Conservation (phyloP, 805 yeast species). For the Candida ficus region DNA sequence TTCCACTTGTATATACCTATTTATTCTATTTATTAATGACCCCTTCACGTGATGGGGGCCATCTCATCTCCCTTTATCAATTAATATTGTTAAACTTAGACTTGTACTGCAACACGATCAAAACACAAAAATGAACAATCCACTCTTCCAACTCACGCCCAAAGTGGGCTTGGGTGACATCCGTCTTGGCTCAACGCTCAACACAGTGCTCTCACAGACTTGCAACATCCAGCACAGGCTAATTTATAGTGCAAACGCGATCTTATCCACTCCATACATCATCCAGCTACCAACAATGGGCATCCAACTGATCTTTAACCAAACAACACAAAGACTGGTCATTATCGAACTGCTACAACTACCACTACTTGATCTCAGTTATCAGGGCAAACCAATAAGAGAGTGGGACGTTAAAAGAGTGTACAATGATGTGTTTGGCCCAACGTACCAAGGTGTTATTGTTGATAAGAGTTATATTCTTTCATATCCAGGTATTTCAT, state of each 20-base stretch:
- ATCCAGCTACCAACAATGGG: slow-evolving; percentile 1
- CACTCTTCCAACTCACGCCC: slow-evolving; percentile 1
- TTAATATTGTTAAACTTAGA: background rate
- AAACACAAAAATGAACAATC: background rate
- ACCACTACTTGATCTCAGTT: slow-evolving; percentile 7
- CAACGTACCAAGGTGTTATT: slow-evolving; percentile 51
- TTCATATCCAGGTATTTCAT: slow-evolving; percentile 53
- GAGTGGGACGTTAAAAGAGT: slow-evolving; percentile 35
- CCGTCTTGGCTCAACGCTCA: slow-evolving; percentile 5
- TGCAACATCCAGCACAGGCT: background rate
- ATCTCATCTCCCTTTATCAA: background rate
- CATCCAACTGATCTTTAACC: slow-evolving; percentile 4
- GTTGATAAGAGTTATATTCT: slow-evolving; percentile 28
- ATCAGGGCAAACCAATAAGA: slow-evolving; percentile 13
- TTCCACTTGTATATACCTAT: no score
- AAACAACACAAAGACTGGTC: slow-evolving; percentile 7
- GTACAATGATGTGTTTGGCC: slow-evolving; percentile 56
- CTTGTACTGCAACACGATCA: background rate
- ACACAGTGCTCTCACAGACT: slow-evolving; percentile 1
- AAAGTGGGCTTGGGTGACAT: slow-evolving; percentile 2
- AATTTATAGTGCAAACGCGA: background rate
- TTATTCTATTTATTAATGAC: background rate
- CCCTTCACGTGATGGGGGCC: background rate
- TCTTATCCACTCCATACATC: slow-evolving; percentile 1
- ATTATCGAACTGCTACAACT: slow-evolving; percentile 14